These are phyloP conservation scores for Fonsecaea pugnacius DNA, from an alignment of 2,329 filamentous ascomycete genomes.

Conservation along the genomic window DNA sequence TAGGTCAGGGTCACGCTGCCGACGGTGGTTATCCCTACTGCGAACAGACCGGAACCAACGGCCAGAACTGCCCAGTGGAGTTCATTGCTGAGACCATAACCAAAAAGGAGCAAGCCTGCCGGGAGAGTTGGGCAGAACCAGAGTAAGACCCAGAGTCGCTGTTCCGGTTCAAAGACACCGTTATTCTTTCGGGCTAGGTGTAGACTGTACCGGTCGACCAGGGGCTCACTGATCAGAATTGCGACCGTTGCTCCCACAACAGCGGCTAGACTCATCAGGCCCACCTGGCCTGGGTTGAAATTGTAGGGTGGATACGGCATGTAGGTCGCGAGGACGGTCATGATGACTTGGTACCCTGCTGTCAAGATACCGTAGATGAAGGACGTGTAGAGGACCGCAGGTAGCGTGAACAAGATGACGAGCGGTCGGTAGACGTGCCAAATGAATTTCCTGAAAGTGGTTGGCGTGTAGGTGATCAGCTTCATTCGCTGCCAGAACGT, in stretches of 20 bases:
- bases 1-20: conserved; percentile 39
- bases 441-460: too few species aligned
- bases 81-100: neutral
- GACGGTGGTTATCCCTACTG: conserved; percentile 40
- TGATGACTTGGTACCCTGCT: conserved; percentile 42
- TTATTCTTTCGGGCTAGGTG: conserved; percentile 50
- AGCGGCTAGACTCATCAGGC: conserved; percentile 41
- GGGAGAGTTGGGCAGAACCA: neutral
- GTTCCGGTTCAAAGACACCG: conserved; percentile 56
- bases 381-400: conserved; percentile 46
- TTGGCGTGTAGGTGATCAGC: too few species aligned
- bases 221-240: conserved; percentile 45
- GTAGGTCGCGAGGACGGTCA: conserved; percentile 41
- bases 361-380: conserved; percentile 47
- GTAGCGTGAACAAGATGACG: conserved; percentile 25
- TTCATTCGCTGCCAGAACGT: too few species aligned
- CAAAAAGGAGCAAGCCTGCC: neutral
- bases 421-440: conserved; percentile 30
- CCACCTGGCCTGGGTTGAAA: conserved; percentile 41
- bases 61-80: conserved; percentile 40
- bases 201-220: conserved; percentile 47
- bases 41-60: conserved; percentile 42
- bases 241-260: conserved; percentile 49
- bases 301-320: conserved; percentile 44
- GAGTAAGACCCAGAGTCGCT: conserved; percentile 47